Percentiles rank a stretch among this genome's conserved stretches.
phyloP scores from a whole-genome alignment of 371 early-diverging fungal species.

The Rhizomucor pusillus region DNA sequence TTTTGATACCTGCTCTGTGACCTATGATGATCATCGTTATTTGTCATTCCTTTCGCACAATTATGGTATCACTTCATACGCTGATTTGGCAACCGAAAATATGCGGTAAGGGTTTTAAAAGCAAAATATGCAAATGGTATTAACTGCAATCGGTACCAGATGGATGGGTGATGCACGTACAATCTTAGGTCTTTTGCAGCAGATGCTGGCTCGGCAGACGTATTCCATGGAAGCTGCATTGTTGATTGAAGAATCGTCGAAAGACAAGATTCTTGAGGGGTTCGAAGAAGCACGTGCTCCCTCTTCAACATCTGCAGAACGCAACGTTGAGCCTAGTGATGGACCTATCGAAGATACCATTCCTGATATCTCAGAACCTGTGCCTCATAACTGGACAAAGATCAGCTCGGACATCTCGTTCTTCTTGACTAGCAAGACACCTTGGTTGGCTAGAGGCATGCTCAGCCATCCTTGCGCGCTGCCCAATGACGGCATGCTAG shows the following conservation, averaged over 20 bases:
- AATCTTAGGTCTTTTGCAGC: conserved; percentile 46
- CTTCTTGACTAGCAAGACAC: conserved; percentile 55
- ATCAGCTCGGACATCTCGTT: conserved; percentile 46
- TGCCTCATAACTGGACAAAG: conserved; percentile 50
- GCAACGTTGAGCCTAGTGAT: neutral
- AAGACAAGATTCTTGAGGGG: conserved; percentile 37
- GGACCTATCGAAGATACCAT: conserved; percentile 25
- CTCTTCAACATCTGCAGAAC: neutral
- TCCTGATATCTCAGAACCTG: conserved; percentile 35
- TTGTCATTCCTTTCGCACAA: conserved; percentile 64
- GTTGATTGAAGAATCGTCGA: conserved; percentile 47
- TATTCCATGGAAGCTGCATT: conserved; percentile 48
- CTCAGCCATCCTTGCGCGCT: conserved; percentile 55
- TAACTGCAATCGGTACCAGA: conserved; percentile 2
- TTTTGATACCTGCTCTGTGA: conserved; percentile 60
- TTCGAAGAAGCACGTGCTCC: conserved; percentile 1
- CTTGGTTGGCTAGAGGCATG: conserved; percentile 53
- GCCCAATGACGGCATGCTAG: conserved; percentile 59
- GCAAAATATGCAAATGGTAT: neutral
- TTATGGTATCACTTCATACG: conserved; percentile 64
- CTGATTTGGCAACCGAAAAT: conserved; percentile 61
- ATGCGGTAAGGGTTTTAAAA: conserved; percentile 29
- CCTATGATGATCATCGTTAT: conserved; percentile 46
- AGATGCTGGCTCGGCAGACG: conserved; percentile 39
- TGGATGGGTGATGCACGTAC: conserved; percentile 68